phyloP scores from a whole-genome alignment of 257 asterid genomes.

The Nicotiana attenuata region DNA sequence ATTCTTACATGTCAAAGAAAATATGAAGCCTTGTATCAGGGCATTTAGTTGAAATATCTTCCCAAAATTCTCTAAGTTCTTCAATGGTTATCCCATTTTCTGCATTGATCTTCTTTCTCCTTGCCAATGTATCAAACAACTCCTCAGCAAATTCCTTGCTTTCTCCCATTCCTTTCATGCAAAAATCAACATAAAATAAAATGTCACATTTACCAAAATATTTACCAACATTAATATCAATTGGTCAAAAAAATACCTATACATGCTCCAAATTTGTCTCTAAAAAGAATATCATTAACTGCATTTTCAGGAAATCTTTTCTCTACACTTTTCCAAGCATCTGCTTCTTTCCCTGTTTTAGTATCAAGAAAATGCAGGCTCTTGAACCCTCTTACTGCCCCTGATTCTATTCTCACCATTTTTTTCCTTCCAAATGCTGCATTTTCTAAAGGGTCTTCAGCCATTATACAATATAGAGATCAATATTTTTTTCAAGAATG shows the following conservation, averaged over 20 bases:
- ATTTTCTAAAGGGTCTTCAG: neutral
- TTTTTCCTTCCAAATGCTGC: slow-evolving; percentile 21
- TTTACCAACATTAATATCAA: neutral
- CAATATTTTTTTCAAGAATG: slow-evolving; percentile 38
- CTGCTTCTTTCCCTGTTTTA: slow-evolving; percentile 66
- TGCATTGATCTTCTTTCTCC: slow-evolving; percentile 47
- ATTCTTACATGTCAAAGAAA: slow-evolving; percentile 83
- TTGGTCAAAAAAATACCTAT: slow-evolving; percentile 46
- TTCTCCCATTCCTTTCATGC: slow-evolving; percentile 71
- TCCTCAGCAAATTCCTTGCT: slow-evolving; percentile 81
- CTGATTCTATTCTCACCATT: slow-evolving; percentile 41
- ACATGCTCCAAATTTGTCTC: slow-evolving; percentile 80
- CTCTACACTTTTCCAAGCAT: slow-evolving; percentile 64
- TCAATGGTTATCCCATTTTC: slow-evolving; percentile 48
- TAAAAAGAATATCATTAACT: slow-evolving; percentile 44
- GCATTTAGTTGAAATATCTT: slow-evolving; percentile 63
- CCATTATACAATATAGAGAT: slow-evolving; percentile 19
- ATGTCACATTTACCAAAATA: neutral
- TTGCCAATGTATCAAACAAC: slow-evolving; percentile 71
- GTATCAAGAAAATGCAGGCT: slow-evolving; percentile 75
- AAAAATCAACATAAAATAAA: neutral
- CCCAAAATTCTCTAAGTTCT: slow-evolving; percentile 62
- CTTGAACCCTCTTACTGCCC: slow-evolving; percentile 56
- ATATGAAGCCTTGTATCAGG: slow-evolving; percentile 77
- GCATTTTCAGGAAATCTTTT: slow-evolving; percentile 44